These are phyloP conservation scores for Pseudonectria buxi DNA, from an alignment of 2,329 filamentous ascomycete species.

Conservation along the genomic window DNA sequence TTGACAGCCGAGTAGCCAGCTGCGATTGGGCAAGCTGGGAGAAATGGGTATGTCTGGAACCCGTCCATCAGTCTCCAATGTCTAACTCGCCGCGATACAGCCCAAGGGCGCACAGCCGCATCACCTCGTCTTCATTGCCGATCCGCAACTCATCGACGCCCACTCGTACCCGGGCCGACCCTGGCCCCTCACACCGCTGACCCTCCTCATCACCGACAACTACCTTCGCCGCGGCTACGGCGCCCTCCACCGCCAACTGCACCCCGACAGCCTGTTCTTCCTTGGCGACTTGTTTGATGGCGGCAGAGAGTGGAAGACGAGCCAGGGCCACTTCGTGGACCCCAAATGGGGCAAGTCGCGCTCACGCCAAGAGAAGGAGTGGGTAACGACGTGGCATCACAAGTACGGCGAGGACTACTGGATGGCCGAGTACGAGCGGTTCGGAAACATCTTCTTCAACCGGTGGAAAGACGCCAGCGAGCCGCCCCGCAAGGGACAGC, in stretches of 20 bases:
- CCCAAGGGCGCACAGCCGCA: conserved; percentile 73
- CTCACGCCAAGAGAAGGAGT: conserved; percentile 45
- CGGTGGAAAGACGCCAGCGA: conserved; percentile 55
- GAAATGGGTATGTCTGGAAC: conserved; percentile 62
- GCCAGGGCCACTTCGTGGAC: conserved; percentile 51
- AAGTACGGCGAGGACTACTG: conserved; percentile 78
- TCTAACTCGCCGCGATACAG: conserved; percentile 39
- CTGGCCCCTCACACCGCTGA: conserved; percentile 50
- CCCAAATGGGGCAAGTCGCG: conserved; percentile 50
- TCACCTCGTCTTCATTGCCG: conserved; percentile 75
- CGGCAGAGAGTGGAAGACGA: conserved; percentile 87
- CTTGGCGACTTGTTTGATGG: conserved; percentile 94
- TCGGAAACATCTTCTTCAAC: conserved; percentile 76
- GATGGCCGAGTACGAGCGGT: conserved; percentile 79
- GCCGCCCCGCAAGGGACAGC: conserved; percentile 49
- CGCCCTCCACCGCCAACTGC: conserved; percentile 66
- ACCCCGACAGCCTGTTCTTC: conserved; percentile 86
- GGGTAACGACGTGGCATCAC: conserved; percentile 60
- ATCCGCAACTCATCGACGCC: conserved; percentile 87
- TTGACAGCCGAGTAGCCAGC: conserved; percentile 58
- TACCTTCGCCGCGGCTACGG: conserved; percentile 80
- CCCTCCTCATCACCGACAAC: conserved; percentile 67
- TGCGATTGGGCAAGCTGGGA: conserved; percentile 90
- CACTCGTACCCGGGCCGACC: conserved; percentile 86
- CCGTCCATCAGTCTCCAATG: not conserved